Base-by-base conservation (phyloP, 495 filamentous ascomycete genomes). In the Chaetomidium leptoderma region DNA sequence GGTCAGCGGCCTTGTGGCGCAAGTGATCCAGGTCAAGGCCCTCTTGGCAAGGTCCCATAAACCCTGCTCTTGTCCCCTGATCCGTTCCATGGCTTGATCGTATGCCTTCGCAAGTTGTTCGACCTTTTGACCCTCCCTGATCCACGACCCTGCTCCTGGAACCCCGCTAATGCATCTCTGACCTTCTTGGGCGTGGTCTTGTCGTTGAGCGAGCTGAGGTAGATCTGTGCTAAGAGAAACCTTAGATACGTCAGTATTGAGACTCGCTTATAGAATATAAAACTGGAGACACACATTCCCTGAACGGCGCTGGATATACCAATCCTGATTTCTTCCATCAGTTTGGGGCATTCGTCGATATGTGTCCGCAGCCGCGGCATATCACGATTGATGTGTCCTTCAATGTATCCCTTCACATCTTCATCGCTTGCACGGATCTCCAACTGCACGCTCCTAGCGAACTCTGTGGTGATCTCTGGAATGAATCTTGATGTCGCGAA, bases 11-110 rank as follows among this genome's bases (percentile, higher is more conserved):
- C 76, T 61, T 29, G 54, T 59, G 1, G 78, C 68, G 57, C 58
- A 75, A 0, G 63, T 64, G 17, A 85, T 70, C 80, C 81, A 83
- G 2, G 59, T 63, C 1, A 83, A 54, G 11, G 74, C 67, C 21
- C 64, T 54, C 19, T 53, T 66, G 0, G 76, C 80, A 29, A 75
- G 64, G 0, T 68, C 46, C n/a, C 19, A n/a, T 27, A 70, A 36
- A 2, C 63, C 70, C 8, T 46, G 13, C 0, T 47, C 19, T 48
- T 80, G 75, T 1, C 63, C 61, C 6, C 74, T 53, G 26, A 85
- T 78, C 47, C 79, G 62, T n/a, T 69, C 30, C 63, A 81, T 74
- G 0, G 72, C 68, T 24, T 71, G 53, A 6, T 70, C 62, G 57
- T 83, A 85, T 0, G 75, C 74, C 4, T 29, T 0, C 2, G 2